Base-by-base conservation (phyloP, 2,329 filamentous ascomycete genomes). In the Exserohilum rostratum region DNA sequence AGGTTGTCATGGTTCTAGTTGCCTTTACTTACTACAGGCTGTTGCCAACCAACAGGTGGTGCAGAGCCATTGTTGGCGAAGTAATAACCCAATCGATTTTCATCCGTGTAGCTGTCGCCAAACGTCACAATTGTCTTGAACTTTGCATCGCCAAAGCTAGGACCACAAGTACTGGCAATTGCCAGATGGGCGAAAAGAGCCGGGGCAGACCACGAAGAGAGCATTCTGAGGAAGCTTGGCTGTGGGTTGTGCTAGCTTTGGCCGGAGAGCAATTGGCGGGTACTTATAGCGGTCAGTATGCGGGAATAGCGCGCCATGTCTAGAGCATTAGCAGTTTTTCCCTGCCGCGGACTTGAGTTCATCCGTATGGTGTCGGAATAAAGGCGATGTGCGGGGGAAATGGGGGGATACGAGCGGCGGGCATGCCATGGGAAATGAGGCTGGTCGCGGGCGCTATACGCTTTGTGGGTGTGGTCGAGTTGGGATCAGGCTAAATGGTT, bases 61-160 rank as follows among this genome's bases (percentile, higher is more conserved):
- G 84, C 79, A 5, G 78, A 75, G 37, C 84, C 85, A 46, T 74
- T 73, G 47, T 88, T 78, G 30, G 66, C 74, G 53, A 78, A 75
- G 67, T 92, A 88, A 68, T 90, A 91, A 9, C 68, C 67, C 9
- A 90, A 70, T 9, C 90, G 83, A 11, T 82, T 85, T 65, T 91
- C 87, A 67, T 93, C 90, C 0, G 88, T 90, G 67, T 89, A 92
- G 73, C 87, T 90, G 72, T 91, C 88, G 11, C 89, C 89, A 68
- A 92, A 91, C 0, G 86, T 82, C 34, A 91, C 82, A 33, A 91
- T 71, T 45, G 85, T 87, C 25, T 84, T 80, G 68, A 90, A 86
- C 33, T 79, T 77, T 29, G 75, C 73, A 35, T 80, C 58, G 35
- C 68, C 64, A 79, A 77, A 79, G 40, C 51, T 58, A 0, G 55